phyloP scores from a whole-genome alignment of 2,329 filamentous ascomycete genomes.

The Podosphaera xanthii region DNA sequence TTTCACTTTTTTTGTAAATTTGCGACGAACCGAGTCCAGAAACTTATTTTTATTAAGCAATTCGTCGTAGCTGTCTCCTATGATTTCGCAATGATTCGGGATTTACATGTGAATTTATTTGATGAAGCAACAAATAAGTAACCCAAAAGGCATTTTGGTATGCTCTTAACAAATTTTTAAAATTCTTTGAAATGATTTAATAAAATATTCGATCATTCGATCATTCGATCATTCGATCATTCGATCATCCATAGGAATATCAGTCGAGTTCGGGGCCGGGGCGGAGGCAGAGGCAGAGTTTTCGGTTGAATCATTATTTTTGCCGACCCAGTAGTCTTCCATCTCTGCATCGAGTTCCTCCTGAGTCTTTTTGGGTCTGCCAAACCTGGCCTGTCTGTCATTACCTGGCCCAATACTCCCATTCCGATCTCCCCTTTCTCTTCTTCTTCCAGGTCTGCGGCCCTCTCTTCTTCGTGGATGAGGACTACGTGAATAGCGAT shows the following conservation, averaged over 20 bases:
- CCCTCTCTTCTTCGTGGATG: slow-evolving; percentile 26
- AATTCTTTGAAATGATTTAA: no score
- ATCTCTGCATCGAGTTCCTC: slow-evolving; percentile 92
- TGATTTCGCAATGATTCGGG: no score
- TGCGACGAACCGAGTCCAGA: no score
- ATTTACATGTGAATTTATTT: no score
- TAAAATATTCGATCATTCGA: neutral
- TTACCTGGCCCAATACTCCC: slow-evolving; percentile 20
- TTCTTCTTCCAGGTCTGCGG: slow-evolving; percentile 25
- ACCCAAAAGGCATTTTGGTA: no score
- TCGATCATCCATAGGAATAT: neutral
- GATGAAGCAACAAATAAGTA: no score
- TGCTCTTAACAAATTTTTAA: no score
- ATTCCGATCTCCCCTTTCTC: slow-evolving; percentile 18
- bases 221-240: neutral
- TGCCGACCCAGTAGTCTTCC: slow-evolving; percentile 67
- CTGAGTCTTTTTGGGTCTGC: slow-evolving; percentile 55
- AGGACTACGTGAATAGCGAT: slow-evolving; percentile 30
- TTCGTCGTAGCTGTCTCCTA: no score
- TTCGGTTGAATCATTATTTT: slow-evolving; percentile 11
- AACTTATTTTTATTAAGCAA: no score
- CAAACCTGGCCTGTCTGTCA: slow-evolving; percentile 23
- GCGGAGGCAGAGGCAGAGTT: neutral
- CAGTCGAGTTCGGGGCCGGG: neutral
- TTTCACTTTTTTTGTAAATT: no score